phyloP scores from a whole-genome alignment of 2,329 filamentous ascomycete species.

The Scortechinia acanthostroma region DNA sequence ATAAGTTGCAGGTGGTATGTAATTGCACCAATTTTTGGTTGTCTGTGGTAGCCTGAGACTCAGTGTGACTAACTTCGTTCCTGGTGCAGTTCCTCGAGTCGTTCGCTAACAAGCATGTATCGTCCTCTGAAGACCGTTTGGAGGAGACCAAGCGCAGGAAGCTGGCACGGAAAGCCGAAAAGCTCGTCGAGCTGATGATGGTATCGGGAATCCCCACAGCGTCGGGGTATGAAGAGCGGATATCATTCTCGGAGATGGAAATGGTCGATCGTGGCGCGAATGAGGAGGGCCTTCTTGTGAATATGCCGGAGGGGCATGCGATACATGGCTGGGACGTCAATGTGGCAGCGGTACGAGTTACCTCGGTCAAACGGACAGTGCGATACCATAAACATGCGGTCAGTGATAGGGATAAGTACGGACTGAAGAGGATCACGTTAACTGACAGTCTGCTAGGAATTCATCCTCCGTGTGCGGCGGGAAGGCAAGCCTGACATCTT shows the following conservation, averaged over 20 bases:
- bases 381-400: conserved; percentile 87
- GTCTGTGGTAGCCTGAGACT: background rate
- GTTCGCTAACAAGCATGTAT: conserved; percentile 94
- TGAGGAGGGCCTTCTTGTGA: conserved; percentile 79
- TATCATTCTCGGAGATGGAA: conserved; percentile 92
- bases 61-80: background rate
- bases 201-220: conserved; percentile 93
- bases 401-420: conserved; percentile 22
- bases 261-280: conserved; percentile 90
- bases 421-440: conserved; percentile 5
- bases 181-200: conserved; percentile 98
- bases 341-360: conserved; percentile 78
- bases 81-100: conserved; percentile 77
- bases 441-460: conserved; percentile 55
- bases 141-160: conserved; percentile 95
- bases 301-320: conserved; percentile 81
- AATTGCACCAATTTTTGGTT: conserved; percentile 3
- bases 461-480: conserved; percentile 77
- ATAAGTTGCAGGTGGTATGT: conserved; percentile 87
- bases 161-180: conserved; percentile 84
- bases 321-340: conserved; percentile 98
- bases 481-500: conserved; percentile 71
- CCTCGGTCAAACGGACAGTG: conserved; percentile 76
- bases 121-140: conserved; percentile 87
- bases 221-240: conserved; percentile 93